A percentile compares a stretch with the other conserved stretches of the same genome.
Conservation (phyloP, 345 rosid genomes). For the Reutealis trisperma region DNA sequence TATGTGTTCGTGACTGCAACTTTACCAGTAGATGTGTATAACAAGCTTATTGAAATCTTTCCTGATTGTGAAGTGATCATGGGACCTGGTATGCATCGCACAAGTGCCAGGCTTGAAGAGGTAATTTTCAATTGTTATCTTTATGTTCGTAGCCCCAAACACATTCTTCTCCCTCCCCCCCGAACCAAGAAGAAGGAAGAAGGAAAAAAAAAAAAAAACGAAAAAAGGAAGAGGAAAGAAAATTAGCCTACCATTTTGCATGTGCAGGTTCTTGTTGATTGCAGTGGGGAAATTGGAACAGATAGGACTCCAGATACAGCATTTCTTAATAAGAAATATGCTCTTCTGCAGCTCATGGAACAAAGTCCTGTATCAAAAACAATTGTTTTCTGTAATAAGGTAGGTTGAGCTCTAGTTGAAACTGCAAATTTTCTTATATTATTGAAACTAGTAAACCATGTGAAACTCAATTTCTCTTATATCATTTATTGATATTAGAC, state of each 20-base stretch:
- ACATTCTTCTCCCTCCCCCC: too few relatives aligned
- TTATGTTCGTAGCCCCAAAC: too few relatives aligned
- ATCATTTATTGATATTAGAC: not conserved
- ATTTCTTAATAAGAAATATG: conserved; percentile 73
- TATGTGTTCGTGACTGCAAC: conserved; percentile 96
- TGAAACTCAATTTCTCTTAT: not conserved
- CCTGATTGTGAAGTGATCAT: conserved; percentile 84
- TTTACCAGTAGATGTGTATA: conserved; percentile 75
- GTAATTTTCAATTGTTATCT: conserved; percentile 38
- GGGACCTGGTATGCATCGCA: conserved; percentile 94
- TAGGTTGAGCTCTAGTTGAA: conserved; percentile 21
- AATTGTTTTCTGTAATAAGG: conserved; percentile 91
- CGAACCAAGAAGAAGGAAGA: not conserved
- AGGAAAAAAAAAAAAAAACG: too few relatives aligned
- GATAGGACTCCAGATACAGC: conserved; percentile 72
- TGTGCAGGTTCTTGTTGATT: conserved; percentile 80
- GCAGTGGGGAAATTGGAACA: conserved; percentile 72
- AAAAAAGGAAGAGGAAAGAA: not conserved
- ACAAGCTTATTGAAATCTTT: conserved; percentile 77
- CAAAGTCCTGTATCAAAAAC: conserved; percentile 66
- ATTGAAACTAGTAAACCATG: not conserved
- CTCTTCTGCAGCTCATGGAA: conserved; percentile 71
- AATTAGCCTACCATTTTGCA: conserved; percentile 16
- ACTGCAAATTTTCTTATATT: not conserved
- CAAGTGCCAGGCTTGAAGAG: conserved; percentile 85